A percentile compares a stretch with the other conserved stretches of the same genome.
Conservation (phyloP, 805 yeast species). For the Cyberlindnera xylosilytica region DNA sequence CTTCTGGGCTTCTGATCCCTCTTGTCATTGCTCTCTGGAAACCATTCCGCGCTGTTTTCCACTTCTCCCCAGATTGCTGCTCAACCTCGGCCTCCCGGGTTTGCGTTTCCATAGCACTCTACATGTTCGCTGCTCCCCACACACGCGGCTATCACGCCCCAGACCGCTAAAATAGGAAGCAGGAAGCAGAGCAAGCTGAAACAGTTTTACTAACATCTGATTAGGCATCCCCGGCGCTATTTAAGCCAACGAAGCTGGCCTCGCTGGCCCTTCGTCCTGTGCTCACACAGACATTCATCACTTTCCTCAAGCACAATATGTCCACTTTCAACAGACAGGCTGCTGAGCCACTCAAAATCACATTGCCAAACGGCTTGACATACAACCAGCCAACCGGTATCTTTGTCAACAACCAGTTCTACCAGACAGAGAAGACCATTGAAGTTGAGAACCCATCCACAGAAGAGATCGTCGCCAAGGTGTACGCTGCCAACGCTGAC, state of each 20-base stretch:
- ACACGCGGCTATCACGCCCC: background rate
- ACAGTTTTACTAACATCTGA: too few species aligned
- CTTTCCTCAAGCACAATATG: slow-evolving; percentile 6
- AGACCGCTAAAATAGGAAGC: slow-evolving; percentile 4
- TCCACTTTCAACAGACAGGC: slow-evolving; percentile 21
- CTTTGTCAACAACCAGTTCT: slow-evolving; percentile 84
- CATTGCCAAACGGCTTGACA: slow-evolving; percentile 60
- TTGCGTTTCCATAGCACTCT: too few species aligned
- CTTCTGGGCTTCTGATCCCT: too few species aligned
- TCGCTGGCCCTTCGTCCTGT: slow-evolving; percentile 1
- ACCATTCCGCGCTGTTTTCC: background rate
- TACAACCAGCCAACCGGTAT: slow-evolving; percentile 85
- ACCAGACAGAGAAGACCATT: slow-evolving; percentile 54
- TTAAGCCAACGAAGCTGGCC: slow-evolving; percentile 8
- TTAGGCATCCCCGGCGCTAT: slow-evolving; percentile 4
- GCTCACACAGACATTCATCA: background rate
- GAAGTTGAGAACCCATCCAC: slow-evolving; percentile 57
- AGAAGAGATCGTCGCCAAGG: slow-evolving; percentile 55
- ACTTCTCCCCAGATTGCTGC: background rate
- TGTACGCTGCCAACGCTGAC: slow-evolving; percentile 54
- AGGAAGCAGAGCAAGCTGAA: too few species aligned
- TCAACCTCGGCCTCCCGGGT: too few species aligned
- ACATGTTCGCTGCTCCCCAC: background rate
- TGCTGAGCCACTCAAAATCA: slow-evolving; percentile 39
- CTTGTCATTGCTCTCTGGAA: too few species aligned